phyloP scores from a whole-genome alignment of 2,329 filamentous ascomycete species.

The Colletotrichum coccodes region DNA sequence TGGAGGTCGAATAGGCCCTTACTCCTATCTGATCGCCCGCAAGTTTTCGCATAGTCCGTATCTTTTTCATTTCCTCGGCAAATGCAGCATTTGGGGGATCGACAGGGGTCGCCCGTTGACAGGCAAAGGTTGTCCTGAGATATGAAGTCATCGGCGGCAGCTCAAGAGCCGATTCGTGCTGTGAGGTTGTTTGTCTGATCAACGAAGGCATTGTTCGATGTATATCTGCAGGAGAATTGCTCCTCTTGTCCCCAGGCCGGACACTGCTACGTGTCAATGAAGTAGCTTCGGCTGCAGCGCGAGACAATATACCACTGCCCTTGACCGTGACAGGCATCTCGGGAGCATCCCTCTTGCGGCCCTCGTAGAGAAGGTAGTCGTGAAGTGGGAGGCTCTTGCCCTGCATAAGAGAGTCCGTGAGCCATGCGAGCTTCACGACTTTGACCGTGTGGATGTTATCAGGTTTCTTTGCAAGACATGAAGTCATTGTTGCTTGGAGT shows the following conservation, averaged over 20 bases:
- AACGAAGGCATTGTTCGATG: conserved; percentile 49
- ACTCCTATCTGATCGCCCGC: conserved; percentile 82
- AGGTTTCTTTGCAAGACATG: conserved; percentile 23
- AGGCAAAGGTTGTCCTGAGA: conserved; percentile 72
- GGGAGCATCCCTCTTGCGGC: conserved; percentile 41
- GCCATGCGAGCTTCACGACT: conserved; percentile 70
- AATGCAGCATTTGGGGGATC: conserved; percentile 80
- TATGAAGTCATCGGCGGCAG: conserved; percentile 72
- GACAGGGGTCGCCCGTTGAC: conserved; percentile 79
- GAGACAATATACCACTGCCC: conserved; percentile 36
- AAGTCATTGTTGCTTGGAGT: background rate
- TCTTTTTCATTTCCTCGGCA: conserved; percentile 77
- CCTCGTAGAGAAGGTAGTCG: conserved; percentile 65
- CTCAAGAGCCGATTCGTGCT: conserved; percentile 69
- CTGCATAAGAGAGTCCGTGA: conserved; percentile 60
- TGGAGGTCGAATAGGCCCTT: conserved; percentile 87
- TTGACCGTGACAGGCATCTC: background rate
- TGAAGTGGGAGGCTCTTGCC: conserved; percentile 57
- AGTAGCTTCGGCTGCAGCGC: conserved; percentile 24
- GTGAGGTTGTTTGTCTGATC: conserved; percentile 78
- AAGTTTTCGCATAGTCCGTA: conserved; percentile 77
- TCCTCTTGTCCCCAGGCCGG: background rate
- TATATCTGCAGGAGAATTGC: background rate
- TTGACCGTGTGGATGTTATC: conserved; percentile 45
- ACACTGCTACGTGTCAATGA: background rate